Evolutionary conservation across 768 basidiomycete species (phyloP).

Genomic region (Boletus reticulatus): DNA sequence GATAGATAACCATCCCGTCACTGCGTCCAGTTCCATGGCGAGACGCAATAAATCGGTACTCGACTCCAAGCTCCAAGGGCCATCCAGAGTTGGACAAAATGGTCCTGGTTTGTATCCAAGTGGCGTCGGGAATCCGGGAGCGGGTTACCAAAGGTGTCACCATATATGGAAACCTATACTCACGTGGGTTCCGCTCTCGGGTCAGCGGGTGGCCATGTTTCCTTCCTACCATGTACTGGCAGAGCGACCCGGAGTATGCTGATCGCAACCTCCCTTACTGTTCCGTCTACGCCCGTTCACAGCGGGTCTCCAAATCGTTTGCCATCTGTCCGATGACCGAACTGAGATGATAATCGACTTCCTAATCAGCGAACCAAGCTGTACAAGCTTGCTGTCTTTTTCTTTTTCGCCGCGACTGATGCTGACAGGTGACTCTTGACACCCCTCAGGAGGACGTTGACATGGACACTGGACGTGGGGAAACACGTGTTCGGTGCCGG

Average conservation of each 20-base stretch:
- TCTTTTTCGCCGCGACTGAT: not conserved
- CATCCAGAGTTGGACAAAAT: not conserved
- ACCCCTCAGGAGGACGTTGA: not conserved
- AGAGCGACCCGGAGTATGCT: not conserved
- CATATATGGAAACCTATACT: not conserved
- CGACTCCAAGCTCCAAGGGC: too few relatives aligned
- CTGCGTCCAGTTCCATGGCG: not conserved
- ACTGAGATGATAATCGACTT: not conserved
- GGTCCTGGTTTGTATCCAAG: not conserved
- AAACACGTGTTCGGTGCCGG: constrained; percentile 6
- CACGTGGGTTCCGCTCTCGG: not conserved
- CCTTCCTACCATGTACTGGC: not conserved
- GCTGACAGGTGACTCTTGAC: not conserved
- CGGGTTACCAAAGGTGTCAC: not conserved
- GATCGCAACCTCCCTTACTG: not conserved
- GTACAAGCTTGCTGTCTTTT: not conserved
- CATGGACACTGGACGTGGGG: not conserved
- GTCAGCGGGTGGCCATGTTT: not conserved
- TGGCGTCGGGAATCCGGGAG: constrained; percentile 6
- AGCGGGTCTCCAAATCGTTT: constrained; percentile 12
- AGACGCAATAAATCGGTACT: too few relatives aligned
- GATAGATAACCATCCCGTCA: constrained; percentile 1
- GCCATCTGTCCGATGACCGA: constrained; percentile 23
- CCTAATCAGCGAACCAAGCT: constrained; percentile 3
- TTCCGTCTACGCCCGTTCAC: constrained; percentile 2